phyloP scores from a whole-genome alignment of 495 filamentous ascomycete species.

The Podospora australis region DNA sequence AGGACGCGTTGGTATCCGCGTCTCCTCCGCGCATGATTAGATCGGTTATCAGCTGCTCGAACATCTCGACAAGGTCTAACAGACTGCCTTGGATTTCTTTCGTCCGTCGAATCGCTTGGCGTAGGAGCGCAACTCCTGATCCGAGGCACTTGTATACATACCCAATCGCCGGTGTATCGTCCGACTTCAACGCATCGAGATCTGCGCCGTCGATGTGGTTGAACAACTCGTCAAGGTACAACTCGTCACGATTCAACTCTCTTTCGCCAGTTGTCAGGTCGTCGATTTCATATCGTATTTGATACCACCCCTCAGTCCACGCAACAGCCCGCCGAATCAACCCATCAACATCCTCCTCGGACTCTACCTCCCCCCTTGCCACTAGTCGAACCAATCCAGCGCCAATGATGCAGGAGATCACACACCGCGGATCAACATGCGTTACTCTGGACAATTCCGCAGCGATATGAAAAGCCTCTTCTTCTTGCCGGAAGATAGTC shows the following conservation, averaged over 20 bases:
- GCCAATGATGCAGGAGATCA: conserved; percentile 36
- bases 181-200: conserved; percentile 33
- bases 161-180: conserved; percentile 35
- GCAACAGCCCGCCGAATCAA: conserved; percentile 18
- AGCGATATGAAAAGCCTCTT: conserved; percentile 28
- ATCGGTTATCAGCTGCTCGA: conserved; percentile 37
- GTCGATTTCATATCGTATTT: no score
- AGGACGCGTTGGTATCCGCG: conserved; percentile 45
- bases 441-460: conserved; percentile 28
- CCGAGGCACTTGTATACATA: conserved; percentile 47
- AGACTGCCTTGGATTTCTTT: conserved; percentile 1
- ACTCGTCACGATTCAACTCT: conserved; percentile 6
- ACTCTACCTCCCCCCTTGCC: conserved; percentile 33
- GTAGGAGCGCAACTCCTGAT: conserved; percentile 31
- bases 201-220: conserved; percentile 18
- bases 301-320: conserved; percentile 24
- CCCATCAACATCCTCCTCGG: conserved; percentile 29
- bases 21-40: conserved; percentile 44
- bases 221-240: conserved; percentile 32
- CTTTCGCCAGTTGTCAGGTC: no score
- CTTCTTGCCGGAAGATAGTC: conserved; percentile 22
- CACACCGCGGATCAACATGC: conserved; percentile 43
- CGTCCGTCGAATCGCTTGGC: conserved; percentile 27
- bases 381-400: conserved; percentile 36
- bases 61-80: conserved; percentile 16